phyloP scores from a whole-genome alignment of 2,329 filamentous ascomycete species.

The Meredithiella fracta region DNA sequence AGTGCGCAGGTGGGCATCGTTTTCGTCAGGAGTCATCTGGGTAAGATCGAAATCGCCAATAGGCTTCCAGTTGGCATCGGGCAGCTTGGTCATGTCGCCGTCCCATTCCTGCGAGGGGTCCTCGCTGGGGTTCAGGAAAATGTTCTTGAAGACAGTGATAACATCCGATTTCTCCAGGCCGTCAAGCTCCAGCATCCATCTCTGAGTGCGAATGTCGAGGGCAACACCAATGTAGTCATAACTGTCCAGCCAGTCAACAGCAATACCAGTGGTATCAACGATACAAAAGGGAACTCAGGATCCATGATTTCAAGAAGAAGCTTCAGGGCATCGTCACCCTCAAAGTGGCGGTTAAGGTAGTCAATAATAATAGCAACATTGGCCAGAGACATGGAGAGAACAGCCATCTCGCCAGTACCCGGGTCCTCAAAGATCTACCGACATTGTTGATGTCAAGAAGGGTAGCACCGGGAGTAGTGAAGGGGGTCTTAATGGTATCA shows the following conservation, averaged over 20 bases:
- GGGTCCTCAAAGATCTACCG: constrained; percentile 1
- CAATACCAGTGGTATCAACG: constrained; percentile 14
- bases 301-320: constrained; percentile 22
- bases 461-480: constrained; percentile 16
- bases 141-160: constrained; percentile 19
- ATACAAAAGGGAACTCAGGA: constrained; percentile 20
- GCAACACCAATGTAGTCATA: constrained; percentile 18
- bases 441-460: constrained; percentile 20
- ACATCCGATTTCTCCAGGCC: constrained; percentile 15
- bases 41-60: constrained; percentile 13
- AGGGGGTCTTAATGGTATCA: constrained; percentile 20
- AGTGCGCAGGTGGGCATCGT: constrained; percentile 7
- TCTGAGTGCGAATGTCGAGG: constrained; percentile 24
- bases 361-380: constrained; percentile 24
- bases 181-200: constrained; percentile 19
- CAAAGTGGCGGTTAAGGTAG: constrained; percentile 14
- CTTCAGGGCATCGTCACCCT: constrained; percentile 15
- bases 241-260: constrained; percentile 15
- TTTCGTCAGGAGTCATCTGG: constrained; percentile 10
- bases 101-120: constrained; percentile 17
- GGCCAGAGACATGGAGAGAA: constrained; percentile 19
- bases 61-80: constrained; percentile 9
- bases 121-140: constrained; percentile 19
- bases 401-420: constrained; percentile 5
- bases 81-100: constrained; percentile 15